phyloP scores from a whole-genome alignment of 805 yeast species.

The Saccharomyces jurei region DNA sequence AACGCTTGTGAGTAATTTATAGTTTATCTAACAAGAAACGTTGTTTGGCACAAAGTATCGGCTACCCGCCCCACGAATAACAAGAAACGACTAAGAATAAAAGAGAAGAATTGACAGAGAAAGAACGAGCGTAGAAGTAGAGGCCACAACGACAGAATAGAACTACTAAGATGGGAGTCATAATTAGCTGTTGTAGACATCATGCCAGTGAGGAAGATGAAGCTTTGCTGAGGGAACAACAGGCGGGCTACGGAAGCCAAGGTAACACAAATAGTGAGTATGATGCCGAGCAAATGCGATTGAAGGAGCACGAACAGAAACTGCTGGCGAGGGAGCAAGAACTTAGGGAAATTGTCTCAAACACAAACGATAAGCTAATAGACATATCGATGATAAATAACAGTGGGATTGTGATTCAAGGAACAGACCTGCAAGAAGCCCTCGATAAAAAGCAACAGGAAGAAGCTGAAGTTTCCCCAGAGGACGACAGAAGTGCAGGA shows the following conservation, averaged over 20 bases:
- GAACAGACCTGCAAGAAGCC: constrained; percentile 12
- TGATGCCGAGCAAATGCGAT: constrained; percentile 13
- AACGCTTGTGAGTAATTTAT: background rate
- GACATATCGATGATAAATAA: constrained; percentile 32
- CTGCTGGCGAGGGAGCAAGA: constrained; percentile 22
- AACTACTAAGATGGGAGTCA: constrained; percentile 20
- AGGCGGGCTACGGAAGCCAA: constrained; percentile 19
- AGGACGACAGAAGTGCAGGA: background rate
- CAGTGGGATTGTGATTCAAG: constrained; percentile 27
- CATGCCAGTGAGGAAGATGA: constrained; percentile 21
- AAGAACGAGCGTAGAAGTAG: background rate
- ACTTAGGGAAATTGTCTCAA: constrained; percentile 26
- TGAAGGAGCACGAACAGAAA: constrained; percentile 20
- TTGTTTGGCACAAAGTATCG: background rate
- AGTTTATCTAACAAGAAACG: background rate
- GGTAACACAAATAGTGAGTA: constrained; percentile 6
- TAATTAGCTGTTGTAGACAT: constrained; percentile 23
- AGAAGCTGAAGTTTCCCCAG: background rate
- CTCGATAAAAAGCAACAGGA: background rate
- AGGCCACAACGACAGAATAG: background rate
- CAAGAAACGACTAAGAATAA: background rate
- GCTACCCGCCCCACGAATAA: background rate
- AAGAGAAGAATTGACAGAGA: background rate
- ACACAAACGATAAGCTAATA: constrained; percentile 28
- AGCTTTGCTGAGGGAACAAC: constrained; percentile 22